phyloP scores from a whole-genome alignment of 805 yeast species.

The Lipomyces yamadae region DNA sequence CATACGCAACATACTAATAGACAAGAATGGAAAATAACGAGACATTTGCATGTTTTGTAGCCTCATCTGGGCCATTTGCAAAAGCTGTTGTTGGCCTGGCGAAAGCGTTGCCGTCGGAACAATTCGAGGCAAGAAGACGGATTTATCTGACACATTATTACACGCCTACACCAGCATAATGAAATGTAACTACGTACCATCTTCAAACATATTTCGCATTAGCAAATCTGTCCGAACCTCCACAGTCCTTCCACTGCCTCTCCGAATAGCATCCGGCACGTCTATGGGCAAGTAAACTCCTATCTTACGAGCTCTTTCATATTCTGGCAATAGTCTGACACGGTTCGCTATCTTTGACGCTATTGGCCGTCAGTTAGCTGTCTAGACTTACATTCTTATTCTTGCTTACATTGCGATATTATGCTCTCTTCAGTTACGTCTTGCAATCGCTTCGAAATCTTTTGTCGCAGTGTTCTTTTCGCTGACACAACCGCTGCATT shows the following conservation, averaged over 20 bases:
- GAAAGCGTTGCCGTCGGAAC: constrained; percentile 50
- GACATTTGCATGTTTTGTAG: background rate
- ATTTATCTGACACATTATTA: constrained; percentile 28
- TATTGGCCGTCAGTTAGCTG: background rate
- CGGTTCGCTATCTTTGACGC: constrained; percentile 29
- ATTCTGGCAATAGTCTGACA: constrained; percentile 45
- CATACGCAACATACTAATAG: constrained; percentile 16
- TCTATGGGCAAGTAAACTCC: constrained; percentile 83
- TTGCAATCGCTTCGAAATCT: constrained; percentile 12
- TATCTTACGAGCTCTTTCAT: constrained; percentile 53
- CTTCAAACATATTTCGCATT: constrained; percentile 57
- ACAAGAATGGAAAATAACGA: constrained; percentile 11
- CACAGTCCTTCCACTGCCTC: constrained; percentile 7
- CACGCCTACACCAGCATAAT: background rate
- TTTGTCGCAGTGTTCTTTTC: constrained; percentile 15
- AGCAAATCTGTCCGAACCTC: constrained; percentile 68
- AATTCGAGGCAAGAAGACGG: constrained; percentile 47
- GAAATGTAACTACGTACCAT: constrained; percentile 47
- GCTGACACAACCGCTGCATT: constrained; percentile 14
- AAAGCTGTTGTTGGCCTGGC: background rate
- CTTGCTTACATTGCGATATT: constrained; percentile 20
- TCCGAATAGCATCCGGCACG: constrained; percentile 13
- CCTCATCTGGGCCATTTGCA: background rate
- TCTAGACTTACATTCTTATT: background rate
- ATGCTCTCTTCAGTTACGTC: constrained; percentile 15